Conservation (phyloP, 2,329 filamentous ascomycete genomes). For the Cladosporium sp. region DNA sequence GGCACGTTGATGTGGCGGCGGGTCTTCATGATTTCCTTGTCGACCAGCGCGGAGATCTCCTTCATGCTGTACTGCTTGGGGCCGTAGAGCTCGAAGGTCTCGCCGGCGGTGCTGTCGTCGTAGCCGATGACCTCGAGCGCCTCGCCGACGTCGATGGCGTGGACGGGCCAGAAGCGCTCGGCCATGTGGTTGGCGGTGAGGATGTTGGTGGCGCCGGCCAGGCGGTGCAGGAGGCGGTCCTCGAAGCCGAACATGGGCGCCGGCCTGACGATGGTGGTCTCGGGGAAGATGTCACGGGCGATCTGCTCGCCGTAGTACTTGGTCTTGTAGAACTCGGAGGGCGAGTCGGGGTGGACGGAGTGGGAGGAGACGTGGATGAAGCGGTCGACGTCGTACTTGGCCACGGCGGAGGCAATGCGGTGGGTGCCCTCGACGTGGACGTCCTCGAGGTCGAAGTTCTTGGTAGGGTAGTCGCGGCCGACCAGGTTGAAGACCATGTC, state of each 20-base stretch:
- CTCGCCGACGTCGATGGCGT: slow-evolving; percentile 86
- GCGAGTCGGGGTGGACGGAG: slow-evolving; percentile 78
- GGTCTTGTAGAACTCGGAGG: slow-evolving; percentile 86
- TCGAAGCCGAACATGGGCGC: slow-evolving; percentile 94
- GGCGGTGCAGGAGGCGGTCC: slow-evolving; percentile 83
- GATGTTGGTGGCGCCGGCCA: slow-evolving; percentile 77
- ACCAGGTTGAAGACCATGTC: slow-evolving; percentile 97
- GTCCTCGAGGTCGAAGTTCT: slow-evolving; percentile 94
- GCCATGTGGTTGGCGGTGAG: slow-evolving; percentile 93
- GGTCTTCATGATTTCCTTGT: slow-evolving; percentile 88
- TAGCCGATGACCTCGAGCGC: slow-evolving; percentile 88
- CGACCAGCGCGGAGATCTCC: slow-evolving; percentile 84
- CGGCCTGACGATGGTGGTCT: slow-evolving; percentile 94
- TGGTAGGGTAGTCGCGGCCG: slow-evolving; percentile 93
- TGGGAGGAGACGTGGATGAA: slow-evolving; percentile 97
- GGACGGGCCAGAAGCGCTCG: slow-evolving; percentile 87
- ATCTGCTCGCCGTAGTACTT: slow-evolving; percentile 85
- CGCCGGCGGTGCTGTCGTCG: slow-evolving; percentile 83
- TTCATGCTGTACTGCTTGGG: slow-evolving; percentile 88
- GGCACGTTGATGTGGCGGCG: slow-evolving; percentile 90
- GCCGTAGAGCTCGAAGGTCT: slow-evolving; percentile 94
- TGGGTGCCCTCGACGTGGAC: slow-evolving; percentile 91
- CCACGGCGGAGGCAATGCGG: slow-evolving; percentile 89
- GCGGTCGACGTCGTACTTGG: slow-evolving; percentile 96
- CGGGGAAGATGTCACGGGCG: slow-evolving; percentile 86